phyloP scores from a whole-genome alignment of 805 yeast genomes.

The Teunomyces panamensis region DNA sequence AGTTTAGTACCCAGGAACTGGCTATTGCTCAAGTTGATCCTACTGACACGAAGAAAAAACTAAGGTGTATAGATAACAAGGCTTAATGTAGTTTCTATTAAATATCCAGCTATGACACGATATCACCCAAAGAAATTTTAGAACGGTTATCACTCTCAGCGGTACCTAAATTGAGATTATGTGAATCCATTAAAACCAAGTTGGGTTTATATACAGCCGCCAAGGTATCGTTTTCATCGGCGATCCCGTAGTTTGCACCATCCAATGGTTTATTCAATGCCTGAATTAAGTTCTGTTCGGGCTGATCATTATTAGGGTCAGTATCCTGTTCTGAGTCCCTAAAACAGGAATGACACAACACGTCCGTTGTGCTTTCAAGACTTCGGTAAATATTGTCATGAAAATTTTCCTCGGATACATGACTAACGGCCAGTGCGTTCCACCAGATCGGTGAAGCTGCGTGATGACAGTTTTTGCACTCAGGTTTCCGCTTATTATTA shows the following conservation, averaged over 20 bases:
- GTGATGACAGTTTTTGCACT: slow-evolving; percentile 23
- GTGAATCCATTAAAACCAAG: neutral
- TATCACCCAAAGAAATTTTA: slow-evolving; percentile 20
- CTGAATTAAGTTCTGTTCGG: slow-evolving; percentile 16
- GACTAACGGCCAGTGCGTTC: slow-evolving; percentile 10
- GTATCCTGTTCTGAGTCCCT: slow-evolving; percentile 12
- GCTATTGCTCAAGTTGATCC: too few relatives aligned
- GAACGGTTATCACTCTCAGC: slow-evolving; percentile 11
- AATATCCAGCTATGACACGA: slow-evolving; percentile 7
- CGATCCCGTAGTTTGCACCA: slow-evolving; percentile 33
- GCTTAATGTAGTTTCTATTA: too few relatives aligned
- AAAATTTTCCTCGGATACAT: neutral
- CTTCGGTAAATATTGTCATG: neutral
- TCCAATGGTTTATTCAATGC: slow-evolving; percentile 26
- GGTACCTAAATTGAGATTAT: neutral
- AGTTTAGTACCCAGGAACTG: too few relatives aligned
- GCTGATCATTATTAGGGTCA: slow-evolving; percentile 4
- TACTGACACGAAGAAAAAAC: too few relatives aligned
- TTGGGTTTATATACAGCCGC: slow-evolving; percentile 9
- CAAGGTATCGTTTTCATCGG: slow-evolving; percentile 21
- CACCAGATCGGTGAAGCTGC: slow-evolving; percentile 39
- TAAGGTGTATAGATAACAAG: too few relatives aligned
- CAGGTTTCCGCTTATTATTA: slow-evolving; percentile 1
- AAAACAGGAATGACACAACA: slow-evolving; percentile 33
- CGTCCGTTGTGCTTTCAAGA: neutral